phyloP scores from a whole-genome alignment of 345 rosid genomes.

The Abelmoschus esculentus region DNA sequence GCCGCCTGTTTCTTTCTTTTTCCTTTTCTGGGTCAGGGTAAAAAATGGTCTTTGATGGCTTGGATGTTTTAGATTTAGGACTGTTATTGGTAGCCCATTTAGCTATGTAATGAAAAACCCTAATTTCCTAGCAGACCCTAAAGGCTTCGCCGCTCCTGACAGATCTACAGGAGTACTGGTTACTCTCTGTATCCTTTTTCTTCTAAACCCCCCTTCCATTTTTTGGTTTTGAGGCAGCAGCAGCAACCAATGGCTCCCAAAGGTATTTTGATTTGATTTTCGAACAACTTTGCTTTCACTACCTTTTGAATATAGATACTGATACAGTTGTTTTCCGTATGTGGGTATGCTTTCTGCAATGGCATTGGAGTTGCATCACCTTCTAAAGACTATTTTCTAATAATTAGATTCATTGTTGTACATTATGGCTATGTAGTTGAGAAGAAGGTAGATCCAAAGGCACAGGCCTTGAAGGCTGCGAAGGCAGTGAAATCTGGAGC shows the following conservation, averaged over 20 bases:
- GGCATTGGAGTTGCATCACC: neutral
- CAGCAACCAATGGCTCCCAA: constrained; percentile 12
- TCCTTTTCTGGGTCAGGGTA: neutral
- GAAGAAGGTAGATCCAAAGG: constrained; percentile 75
- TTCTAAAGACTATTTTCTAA: neutral
- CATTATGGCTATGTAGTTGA: constrained; percentile 37
- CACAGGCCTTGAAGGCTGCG: constrained; percentile 79
- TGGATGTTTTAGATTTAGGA: neutral
- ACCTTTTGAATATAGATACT: neutral
- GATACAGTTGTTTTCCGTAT: neutral
- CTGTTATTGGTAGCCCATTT: neutral
- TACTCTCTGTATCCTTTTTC: neutral
- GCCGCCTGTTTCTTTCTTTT: neutral
- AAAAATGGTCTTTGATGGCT: neutral
- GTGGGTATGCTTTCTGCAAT: neutral
- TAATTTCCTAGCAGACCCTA: constrained; percentile 20
- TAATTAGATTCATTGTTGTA: neutral
- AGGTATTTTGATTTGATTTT: neutral
- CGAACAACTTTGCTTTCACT: neutral
- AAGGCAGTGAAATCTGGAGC: constrained; percentile 83
- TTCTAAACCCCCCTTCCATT: neutral
- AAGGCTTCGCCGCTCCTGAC: constrained; percentile 16
- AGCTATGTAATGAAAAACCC: constrained; percentile 20
- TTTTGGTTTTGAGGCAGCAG: neutral
- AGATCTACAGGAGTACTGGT: constrained; percentile 20